Evolutionary conservation across 805 yeast species (phyloP).

Genomic region (Yarrowia keelungensis): DNA sequence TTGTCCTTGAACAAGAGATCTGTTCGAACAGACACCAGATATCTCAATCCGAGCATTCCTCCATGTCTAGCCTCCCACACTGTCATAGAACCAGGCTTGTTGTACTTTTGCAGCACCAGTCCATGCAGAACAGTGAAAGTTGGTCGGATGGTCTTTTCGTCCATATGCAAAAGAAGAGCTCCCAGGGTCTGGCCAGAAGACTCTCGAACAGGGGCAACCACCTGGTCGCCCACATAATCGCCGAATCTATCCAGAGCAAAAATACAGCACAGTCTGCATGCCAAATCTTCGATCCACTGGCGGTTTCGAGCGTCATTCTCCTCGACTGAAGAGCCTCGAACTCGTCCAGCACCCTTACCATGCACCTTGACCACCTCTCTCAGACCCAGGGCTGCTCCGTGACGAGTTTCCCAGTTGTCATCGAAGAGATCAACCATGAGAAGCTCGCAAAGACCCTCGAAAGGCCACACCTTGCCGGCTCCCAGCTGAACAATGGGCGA

Average conservation of each 20-base stretch:
- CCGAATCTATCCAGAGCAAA: slow-evolving; percentile 95
- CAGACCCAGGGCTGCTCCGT: slow-evolving; percentile 92
- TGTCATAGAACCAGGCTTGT: slow-evolving; percentile 56
- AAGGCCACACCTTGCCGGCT: slow-evolving; percentile 85
- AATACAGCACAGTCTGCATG: slow-evolving; percentile 81
- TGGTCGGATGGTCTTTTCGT: slow-evolving; percentile 61
- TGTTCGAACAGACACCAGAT: slow-evolving; percentile 87
- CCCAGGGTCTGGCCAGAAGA: slow-evolving; percentile 95
- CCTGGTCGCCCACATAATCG: slow-evolving; percentile 96
- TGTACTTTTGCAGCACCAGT: slow-evolving; percentile 66
- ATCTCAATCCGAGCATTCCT: slow-evolving; percentile 91
- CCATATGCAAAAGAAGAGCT: slow-evolving; percentile 79
- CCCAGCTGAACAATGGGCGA: slow-evolving; percentile 67
- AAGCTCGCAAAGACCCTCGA: slow-evolving; percentile 89
- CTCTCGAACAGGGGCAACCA: slow-evolving; percentile 97
- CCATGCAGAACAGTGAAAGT: slow-evolving; percentile 71
- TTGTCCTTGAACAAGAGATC: slow-evolving; percentile 68
- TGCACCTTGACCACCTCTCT: slow-evolving; percentile 85
- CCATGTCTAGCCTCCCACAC: slow-evolving; percentile 99
- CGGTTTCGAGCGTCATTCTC: slow-evolving; percentile 73
- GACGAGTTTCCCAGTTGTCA: slow-evolving; percentile 93
- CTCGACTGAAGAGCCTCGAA: slow-evolving; percentile 62
- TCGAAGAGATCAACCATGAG: slow-evolving; percentile 78
- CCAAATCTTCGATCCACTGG: slow-evolving; percentile 81
- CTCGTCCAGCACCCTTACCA: slow-evolving; percentile 85